Evolutionary conservation across 495 filamentous ascomycete genomes (phyloP).

Genomic region (Endocarpon pusillum): DNA sequence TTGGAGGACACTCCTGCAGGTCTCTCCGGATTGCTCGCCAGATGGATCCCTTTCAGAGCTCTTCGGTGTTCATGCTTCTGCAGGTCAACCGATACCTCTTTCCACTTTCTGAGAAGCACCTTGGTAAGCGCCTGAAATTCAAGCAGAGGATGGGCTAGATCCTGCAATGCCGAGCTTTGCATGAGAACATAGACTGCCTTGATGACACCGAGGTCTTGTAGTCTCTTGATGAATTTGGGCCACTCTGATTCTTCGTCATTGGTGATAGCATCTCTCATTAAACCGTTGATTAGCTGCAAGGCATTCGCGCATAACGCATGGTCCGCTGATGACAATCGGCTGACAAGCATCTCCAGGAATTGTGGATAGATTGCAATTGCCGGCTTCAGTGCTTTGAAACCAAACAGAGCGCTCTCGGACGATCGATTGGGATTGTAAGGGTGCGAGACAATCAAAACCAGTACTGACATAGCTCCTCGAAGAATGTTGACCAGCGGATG

Average conservation of each 20-base stretch:
- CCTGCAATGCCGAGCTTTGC: slow-evolving; percentile 86
- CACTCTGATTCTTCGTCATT: slow-evolving; percentile 64
- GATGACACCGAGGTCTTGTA: slow-evolving; percentile 89
- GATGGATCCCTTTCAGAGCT: slow-evolving; percentile 66
- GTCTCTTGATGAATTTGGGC: slow-evolving; percentile 82
- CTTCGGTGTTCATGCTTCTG: slow-evolving; percentile 79
- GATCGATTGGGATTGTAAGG: slow-evolving; percentile 35
- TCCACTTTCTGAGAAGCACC: slow-evolving; percentile 78
- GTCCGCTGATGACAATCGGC: slow-evolving; percentile 76
- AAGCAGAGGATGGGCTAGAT: slow-evolving; percentile 76
- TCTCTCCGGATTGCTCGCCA: slow-evolving; percentile 60
- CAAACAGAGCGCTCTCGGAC: slow-evolving; percentile 21
- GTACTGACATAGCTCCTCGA: slow-evolving; percentile 87
- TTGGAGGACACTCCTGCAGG: slow-evolving; percentile 15
- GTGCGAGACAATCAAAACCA: slow-evolving; percentile 82
- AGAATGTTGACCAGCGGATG: slow-evolving; percentile 96
- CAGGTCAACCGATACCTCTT: slow-evolving; percentile 64
- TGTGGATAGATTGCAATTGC: slow-evolving; percentile 80
- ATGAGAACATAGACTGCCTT: slow-evolving; percentile 80
- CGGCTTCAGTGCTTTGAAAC: slow-evolving; percentile 65
- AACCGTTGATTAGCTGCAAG: slow-evolving; percentile 80
- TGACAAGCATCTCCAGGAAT: slow-evolving; percentile 87
- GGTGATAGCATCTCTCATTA: slow-evolving; percentile 87
- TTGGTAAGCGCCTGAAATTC: slow-evolving; percentile 93
- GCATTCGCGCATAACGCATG: slow-evolving; percentile 94